Evolutionary conservation across 2,329 filamentous ascomycete genomes (phyloP).

Genomic region (Dothideomycetes sp.): DNA sequence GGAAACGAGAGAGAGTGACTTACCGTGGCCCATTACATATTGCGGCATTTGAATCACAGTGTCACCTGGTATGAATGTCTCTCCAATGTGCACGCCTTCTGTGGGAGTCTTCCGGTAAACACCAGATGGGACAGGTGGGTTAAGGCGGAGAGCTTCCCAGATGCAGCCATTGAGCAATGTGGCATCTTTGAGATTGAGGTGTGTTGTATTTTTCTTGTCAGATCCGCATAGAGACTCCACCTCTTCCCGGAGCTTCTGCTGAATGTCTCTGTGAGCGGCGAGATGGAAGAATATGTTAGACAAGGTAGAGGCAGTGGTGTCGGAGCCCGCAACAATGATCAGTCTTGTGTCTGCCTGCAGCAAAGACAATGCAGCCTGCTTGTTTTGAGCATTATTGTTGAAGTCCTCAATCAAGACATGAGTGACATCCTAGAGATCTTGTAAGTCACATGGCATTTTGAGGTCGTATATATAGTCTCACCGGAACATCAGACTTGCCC

Average conservation of each 20-base stretch:
- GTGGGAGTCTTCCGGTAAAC: conserved; percentile 25
- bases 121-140: conserved; percentile 29
- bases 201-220: conserved; percentile 10
- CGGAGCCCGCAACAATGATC: conserved; percentile 29
- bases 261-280: conserved; percentile 17
- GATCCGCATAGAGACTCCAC: conserved; percentile 13
- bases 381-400: not conserved
- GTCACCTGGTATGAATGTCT: conserved; percentile 22
- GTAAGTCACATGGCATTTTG: not conserved
- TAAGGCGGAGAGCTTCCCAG: conserved; percentile 32
- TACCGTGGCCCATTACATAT: conserved; percentile 14
- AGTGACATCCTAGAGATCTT: not conserved
- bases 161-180: conserved; percentile 32
- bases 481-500: not conserved
- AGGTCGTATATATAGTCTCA: not conserved
- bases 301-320: conserved; percentile 31
- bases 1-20: too few relatives aligned
- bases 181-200: conserved; percentile 16
- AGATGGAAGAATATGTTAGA: conserved; percentile 31
- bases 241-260: conserved; percentile 23
- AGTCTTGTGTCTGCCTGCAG: conserved; percentile 4
- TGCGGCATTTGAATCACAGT: conserved; percentile 19
- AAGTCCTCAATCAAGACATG: not conserved
- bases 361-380: not conserved
- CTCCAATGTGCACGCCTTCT: conserved; percentile 26